These are phyloP conservation scores for Leptomonas seymouri DNA, from an alignment of 208 protist species.

Conservation along the genomic window DNA sequence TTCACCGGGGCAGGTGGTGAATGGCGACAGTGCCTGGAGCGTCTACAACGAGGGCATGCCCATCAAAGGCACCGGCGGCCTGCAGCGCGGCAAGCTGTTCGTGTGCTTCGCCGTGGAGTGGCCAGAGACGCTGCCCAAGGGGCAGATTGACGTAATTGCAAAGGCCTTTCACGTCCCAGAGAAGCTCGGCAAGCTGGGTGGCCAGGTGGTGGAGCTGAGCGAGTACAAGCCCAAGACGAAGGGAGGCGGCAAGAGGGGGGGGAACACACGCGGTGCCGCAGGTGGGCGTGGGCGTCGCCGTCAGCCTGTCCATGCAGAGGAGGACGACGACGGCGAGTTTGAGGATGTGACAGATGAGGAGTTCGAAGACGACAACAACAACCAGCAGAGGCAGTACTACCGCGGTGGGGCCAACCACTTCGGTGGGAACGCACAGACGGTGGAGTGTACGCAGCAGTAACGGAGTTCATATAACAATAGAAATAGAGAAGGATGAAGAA, in stretches of 20 bases:
- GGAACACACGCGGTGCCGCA: not conserved
- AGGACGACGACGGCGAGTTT: constrained; percentile 43
- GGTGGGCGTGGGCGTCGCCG: constrained; percentile 7
- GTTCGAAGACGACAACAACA: constrained; percentile 29
- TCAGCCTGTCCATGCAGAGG: not conserved
- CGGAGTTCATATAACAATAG: not conserved
- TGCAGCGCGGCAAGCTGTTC: constrained; percentile 79
- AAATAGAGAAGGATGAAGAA: not conserved
- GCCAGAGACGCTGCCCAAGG: constrained; percentile 55
- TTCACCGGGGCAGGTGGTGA: constrained; percentile 73
- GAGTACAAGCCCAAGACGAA: constrained; percentile 29
- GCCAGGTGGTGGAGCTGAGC: constrained; percentile 66
- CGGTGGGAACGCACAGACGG: constrained; percentile 43
- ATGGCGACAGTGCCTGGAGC: constrained; percentile 69
- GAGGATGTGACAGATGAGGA: constrained; percentile 45
- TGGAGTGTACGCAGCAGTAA: constrained; percentile 77
- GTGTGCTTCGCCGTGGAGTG: constrained; percentile 89
- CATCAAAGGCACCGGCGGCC: constrained; percentile 68
- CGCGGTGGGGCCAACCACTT: constrained; percentile 14
- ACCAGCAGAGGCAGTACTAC: constrained; percentile 33
- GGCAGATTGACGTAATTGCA: constrained; percentile 45
- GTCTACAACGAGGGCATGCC: constrained; percentile 93
- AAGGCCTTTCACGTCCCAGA: constrained; percentile 41
- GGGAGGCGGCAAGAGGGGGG: constrained; percentile 7
- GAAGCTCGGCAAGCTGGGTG: constrained; percentile 49